Evolutionary conservation across 164 flowering plant species (phyloP).

Genomic region (Vitis rotundifolia): DNA sequence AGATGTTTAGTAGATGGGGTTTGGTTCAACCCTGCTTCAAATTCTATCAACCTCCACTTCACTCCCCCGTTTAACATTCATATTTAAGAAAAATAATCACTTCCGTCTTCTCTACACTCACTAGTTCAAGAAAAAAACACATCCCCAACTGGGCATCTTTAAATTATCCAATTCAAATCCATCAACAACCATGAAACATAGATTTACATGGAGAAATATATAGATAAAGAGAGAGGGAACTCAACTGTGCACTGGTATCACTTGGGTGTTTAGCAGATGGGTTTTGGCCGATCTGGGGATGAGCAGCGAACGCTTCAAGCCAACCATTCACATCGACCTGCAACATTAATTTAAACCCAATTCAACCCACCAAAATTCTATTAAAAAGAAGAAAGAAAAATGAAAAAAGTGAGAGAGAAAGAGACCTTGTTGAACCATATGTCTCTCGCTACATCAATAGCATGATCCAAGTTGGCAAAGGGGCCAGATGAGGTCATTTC

Average conservation of each 20-base stretch:
- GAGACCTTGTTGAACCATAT: constrained; percentile 80
- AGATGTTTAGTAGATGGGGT: too few species aligned
- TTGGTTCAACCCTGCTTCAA: too few species aligned
- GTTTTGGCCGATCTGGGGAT: constrained; percentile 68
- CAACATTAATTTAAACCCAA: neutral
- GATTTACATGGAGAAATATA: too few species aligned
- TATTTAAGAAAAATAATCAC: too few species aligned
- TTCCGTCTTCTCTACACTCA: too few species aligned
- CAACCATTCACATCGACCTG: constrained; percentile 86
- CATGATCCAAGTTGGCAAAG: constrained; percentile 38
- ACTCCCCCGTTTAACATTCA: too few species aligned
- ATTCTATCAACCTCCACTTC: too few species aligned
- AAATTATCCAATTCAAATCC: too few species aligned
- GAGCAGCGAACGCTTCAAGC: constrained; percentile 86
- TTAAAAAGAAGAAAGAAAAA: neutral
- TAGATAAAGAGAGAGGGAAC: constrained; percentile 11
- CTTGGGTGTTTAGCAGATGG: constrained; percentile 28
- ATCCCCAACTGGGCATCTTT: too few species aligned
- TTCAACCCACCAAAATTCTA: neutral
- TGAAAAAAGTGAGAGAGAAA: neutral
- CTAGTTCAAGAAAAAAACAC: too few species aligned
- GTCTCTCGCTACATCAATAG: constrained; percentile 54
- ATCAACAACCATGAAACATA: too few species aligned
- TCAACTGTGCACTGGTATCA: constrained; percentile 42
- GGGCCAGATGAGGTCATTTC: constrained; percentile 62